These are phyloP conservation scores for Eutrema heterophyllum DNA, from an alignment of 345 rosid species.

Conservation along the genomic window DNA sequence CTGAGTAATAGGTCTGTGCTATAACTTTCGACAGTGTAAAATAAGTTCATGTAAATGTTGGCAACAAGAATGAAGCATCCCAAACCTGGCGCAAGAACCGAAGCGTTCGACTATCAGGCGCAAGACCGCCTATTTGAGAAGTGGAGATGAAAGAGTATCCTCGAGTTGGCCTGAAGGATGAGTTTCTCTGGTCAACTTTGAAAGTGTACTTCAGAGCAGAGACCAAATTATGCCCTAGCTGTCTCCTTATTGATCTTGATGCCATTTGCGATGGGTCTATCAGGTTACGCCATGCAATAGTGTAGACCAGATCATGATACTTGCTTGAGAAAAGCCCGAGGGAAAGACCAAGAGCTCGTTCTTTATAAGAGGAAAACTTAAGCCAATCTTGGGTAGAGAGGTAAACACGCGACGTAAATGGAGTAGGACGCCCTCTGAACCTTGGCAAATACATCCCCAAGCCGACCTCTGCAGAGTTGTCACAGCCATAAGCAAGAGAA, in stretches of 20 bases:
- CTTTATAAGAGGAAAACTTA: slow-evolving; percentile 79
- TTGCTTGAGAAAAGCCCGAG: slow-evolving; percentile 61
- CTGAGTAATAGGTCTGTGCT: neutral
- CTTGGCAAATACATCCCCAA: slow-evolving; percentile 83
- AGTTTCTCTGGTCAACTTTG: slow-evolving; percentile 75
- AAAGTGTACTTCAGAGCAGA: slow-evolving; percentile 72
- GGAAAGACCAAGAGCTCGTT: slow-evolving; percentile 68
- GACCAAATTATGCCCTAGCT: slow-evolving; percentile 79
- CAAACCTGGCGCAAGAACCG: slow-evolving; percentile 84
- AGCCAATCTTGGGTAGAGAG: slow-evolving; percentile 83
- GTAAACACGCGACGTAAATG: slow-evolving; percentile 59
- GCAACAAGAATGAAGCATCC: neutral
- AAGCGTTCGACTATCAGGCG: slow-evolving; percentile 73
- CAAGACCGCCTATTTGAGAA: slow-evolving; percentile 79
- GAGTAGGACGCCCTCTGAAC: slow-evolving; percentile 59
- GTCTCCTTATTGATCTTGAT: slow-evolving; percentile 67
- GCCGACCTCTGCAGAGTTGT: slow-evolving; percentile 70
- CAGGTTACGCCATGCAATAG: slow-evolving; percentile 74
- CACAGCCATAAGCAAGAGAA: slow-evolving; percentile 72
- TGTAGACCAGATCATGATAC: slow-evolving; percentile 67
- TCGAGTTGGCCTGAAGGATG: slow-evolving; percentile 65
- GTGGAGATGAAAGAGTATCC: slow-evolving; percentile 80
- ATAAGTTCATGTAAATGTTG: neutral
- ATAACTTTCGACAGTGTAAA: neutral
- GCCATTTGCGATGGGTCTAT: slow-evolving; percentile 77